A percentile compares a stretch with the other conserved stretches of the same genome.
These are phyloP conservation scores for Dichotomocladium elegans DNA, from an alignment of 371 early-diverging fungal genomes.

Conservation along the genomic window DNA sequence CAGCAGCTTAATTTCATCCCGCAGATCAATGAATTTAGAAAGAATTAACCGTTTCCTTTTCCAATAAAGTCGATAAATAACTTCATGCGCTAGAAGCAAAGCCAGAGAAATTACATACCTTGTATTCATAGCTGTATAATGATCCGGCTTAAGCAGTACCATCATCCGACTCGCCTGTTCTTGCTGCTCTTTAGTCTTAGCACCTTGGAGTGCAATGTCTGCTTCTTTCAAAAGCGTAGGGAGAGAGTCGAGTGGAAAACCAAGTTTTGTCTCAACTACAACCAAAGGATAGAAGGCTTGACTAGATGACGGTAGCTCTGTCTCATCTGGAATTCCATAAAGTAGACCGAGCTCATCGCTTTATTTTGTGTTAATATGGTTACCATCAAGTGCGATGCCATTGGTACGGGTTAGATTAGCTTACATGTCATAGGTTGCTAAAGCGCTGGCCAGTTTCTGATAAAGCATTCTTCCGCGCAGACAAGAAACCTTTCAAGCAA, in stretches of 20 bases:
- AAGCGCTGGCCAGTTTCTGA: neutral
- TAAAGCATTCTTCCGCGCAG: too few relatives aligned
- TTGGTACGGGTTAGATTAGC: neutral
- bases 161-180: slow-evolving; percentile 31
- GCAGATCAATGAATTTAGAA: slow-evolving; percentile 17
- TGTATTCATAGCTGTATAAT: slow-evolving; percentile 52
- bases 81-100: too few relatives aligned
- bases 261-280: slow-evolving; percentile 32
- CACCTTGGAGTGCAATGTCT: slow-evolving; percentile 3
- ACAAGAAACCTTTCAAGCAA: too few relatives aligned
- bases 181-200: neutral
- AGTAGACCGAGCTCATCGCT: slow-evolving; percentile 39
- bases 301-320: slow-evolving; percentile 20
- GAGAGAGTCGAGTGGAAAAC: slow-evolving; percentile 16
- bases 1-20: slow-evolving; percentile 34
- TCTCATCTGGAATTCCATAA: slow-evolving; percentile 9
- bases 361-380: too few relatives aligned
- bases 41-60: slow-evolving; percentile 40
- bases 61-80: too few relatives aligned
- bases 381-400: neutral
- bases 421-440: neutral
- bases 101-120: too few relatives aligned
- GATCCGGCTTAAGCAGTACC: slow-evolving; percentile 52
- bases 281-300: slow-evolving; percentile 25
- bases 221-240: slow-evolving; percentile 19